These are phyloP conservation scores for Rhynchosporium agropyri DNA, from an alignment of 2,329 filamentous ascomycete genomes.

Conservation along the genomic window DNA sequence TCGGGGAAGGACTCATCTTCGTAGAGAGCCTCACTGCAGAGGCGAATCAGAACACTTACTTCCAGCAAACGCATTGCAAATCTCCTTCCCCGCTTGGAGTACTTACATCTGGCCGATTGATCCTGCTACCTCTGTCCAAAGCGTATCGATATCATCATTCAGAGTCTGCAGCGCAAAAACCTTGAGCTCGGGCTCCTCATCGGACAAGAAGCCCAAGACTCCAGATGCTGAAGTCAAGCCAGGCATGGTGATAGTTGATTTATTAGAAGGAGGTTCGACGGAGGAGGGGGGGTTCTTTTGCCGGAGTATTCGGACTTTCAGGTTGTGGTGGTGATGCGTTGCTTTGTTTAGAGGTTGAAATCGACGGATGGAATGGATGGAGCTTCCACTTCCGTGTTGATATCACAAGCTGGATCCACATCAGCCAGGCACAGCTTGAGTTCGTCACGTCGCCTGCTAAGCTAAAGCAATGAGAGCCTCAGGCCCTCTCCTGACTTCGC, in stretches of 20 bases:
- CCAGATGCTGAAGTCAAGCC: conserved; percentile 92
- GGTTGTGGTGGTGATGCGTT: neutral
- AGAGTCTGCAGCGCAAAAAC: conserved; percentile 93
- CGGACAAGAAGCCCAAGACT: conserved; percentile 91
- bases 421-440: conserved; percentile 26
- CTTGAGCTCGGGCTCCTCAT: conserved; percentile 92
- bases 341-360: conserved; percentile 9
- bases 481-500: neutral
- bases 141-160: conserved; percentile 93
- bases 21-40: conserved; percentile 84
- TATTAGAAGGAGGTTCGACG: neutral
- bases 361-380: neutral
- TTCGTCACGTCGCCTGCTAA: conserved; percentile 18
- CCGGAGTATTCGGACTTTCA: neutral
- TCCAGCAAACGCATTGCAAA: neutral
- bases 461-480: conserved; percentile 1
- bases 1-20: conserved; percentile 95
- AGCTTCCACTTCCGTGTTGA: conserved; percentile 18
- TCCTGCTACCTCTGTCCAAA: conserved; percentile 96
- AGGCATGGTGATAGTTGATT: conserved; percentile 63
- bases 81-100: neutral
- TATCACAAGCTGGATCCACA: neutral
- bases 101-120: conserved; percentile 91
- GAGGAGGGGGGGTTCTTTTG: neutral
- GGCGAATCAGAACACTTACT: conserved; percentile 29